phyloP scores from a whole-genome alignment of 139 green algal genomes.

The Zygnema circumcarinatum region DNA sequence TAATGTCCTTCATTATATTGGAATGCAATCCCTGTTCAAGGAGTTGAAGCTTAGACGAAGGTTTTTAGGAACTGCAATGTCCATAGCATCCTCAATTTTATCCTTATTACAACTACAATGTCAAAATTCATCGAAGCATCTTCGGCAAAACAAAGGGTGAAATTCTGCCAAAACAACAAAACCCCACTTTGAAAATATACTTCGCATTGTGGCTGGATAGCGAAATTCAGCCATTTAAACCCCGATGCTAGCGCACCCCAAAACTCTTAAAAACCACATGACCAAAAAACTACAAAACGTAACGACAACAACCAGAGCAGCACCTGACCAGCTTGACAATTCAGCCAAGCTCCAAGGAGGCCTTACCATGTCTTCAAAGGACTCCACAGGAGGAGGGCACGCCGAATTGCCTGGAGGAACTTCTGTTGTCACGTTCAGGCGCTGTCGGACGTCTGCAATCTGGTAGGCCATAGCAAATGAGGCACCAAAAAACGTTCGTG shows the following conservation, averaged over 20 bases:
- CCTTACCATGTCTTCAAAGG: slow-evolving; percentile 59
- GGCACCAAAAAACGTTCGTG: no score
- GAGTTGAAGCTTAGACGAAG: slow-evolving; percentile 7
- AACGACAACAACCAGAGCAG: no score
- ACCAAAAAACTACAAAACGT: no score
- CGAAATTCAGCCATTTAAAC: no score
- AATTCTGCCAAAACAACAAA: no score
- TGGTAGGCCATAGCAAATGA: no score
- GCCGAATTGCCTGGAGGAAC: slow-evolving; percentile 30
- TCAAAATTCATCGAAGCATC: background rate
- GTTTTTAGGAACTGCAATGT: background rate
- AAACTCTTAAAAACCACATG: no score
- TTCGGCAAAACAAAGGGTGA: no score
- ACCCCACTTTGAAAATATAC: no score
- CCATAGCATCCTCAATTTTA: background rate
- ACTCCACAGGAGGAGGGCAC: slow-evolving; percentile 44
- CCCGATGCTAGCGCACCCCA: no score
- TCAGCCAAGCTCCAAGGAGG: background rate
- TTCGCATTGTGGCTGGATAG: no score
- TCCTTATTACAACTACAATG: background rate
- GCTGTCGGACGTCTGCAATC: slow-evolving; percentile 54
- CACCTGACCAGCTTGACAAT: no score
- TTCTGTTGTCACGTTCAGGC: slow-evolving; percentile 50
- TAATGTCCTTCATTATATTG: slow-evolving; percentile 82
- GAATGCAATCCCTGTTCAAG: slow-evolving; percentile 74